Evolutionary conservation across 495 filamentous ascomycete species (phyloP).

Genomic region (Neurospora pannonica): DNA sequence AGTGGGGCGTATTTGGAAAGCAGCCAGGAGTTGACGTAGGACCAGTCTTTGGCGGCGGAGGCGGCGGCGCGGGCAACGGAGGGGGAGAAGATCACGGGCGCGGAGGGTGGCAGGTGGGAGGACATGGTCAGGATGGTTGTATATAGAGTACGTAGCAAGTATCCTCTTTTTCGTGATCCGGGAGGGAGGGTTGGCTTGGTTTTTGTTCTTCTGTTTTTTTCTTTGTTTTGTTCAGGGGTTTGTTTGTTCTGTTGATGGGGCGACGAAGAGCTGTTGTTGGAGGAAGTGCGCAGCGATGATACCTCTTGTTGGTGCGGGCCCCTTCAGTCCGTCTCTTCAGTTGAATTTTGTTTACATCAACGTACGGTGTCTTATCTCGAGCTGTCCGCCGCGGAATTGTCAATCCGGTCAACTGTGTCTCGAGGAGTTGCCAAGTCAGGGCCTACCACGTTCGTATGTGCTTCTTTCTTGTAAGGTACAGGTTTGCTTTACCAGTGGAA

Average conservation of each 20-base stretch:
- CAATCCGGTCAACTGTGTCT: neutral
- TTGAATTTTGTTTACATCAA: neutral
- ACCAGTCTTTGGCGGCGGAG: constrained; percentile 73
- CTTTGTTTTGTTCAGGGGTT: neutral
- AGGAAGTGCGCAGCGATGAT: neutral
- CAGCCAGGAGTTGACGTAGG: constrained; percentile 77
- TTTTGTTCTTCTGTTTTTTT: neutral
- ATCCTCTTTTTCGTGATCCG: neutral
- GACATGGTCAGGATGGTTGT: constrained; percentile 28
- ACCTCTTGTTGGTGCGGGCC: neutral
- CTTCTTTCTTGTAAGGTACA: neutral
- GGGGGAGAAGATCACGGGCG: constrained; percentile 58
- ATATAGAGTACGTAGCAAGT: neutral
- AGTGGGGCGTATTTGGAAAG: constrained; percentile 45
- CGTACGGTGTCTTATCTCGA: neutral
- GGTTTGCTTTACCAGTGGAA: neutral
- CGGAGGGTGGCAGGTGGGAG: constrained; percentile 38
- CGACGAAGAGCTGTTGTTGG: neutral
- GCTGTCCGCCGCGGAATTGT: neutral
- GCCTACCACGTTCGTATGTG: neutral
- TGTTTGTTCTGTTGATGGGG: neutral
- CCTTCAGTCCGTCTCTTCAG: neutral
- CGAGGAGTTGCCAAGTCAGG: neutral
- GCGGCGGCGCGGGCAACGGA: constrained; percentile 56
- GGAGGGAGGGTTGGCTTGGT: neutral